phyloP scores from a whole-genome alignment of 2,329 filamentous ascomycete species.

The Lizonia empirigonia region DNA sequence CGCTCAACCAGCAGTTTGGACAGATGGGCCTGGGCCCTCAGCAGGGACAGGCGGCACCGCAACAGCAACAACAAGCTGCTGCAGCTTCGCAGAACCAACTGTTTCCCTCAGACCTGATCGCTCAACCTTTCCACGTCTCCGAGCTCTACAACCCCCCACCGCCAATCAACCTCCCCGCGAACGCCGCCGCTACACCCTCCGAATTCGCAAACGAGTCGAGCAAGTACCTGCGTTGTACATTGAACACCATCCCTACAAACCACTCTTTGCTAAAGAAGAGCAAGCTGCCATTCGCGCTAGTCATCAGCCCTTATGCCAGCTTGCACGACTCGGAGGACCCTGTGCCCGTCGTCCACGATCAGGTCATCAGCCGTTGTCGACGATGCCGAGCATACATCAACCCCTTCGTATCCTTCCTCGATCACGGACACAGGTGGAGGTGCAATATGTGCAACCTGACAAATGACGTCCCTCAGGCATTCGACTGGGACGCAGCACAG shows the following conservation, averaged over 20 bases:
- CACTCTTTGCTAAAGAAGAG: slow-evolving; percentile 95
- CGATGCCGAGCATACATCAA: slow-evolving; percentile 82
- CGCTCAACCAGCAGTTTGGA: slow-evolving; percentile 80
- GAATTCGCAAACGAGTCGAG: slow-evolving; percentile 88
- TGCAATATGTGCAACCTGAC: slow-evolving; percentile 99
- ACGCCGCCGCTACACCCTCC: slow-evolving; percentile 92
- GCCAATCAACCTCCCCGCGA: slow-evolving; percentile 85
- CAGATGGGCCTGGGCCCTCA: slow-evolving; percentile 72
- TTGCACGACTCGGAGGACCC: slow-evolving; percentile 92
- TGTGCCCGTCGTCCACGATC: slow-evolving; percentile 91
- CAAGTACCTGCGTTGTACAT: slow-evolving; percentile 92
- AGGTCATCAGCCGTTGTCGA: slow-evolving; percentile 95
- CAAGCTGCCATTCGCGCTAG: slow-evolving; percentile 86
- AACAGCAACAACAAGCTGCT: slow-evolving; percentile 37
- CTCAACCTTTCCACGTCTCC: slow-evolving; percentile 90
- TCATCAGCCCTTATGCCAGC: slow-evolving; percentile 93
- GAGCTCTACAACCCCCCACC: slow-evolving; percentile 92
- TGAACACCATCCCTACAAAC: slow-evolving; percentile 92
- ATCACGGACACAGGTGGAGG: slow-evolving; percentile 96
- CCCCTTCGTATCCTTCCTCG: slow-evolving; percentile 69
- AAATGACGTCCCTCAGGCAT: slow-evolving; percentile 98
- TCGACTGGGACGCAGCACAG: slow-evolving; percentile 93
- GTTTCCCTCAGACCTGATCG: slow-evolving; percentile 88
- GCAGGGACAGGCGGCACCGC: slow-evolving; percentile 41
- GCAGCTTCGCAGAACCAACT: slow-evolving; percentile 71